phyloP scores from a whole-genome alignment of 225 moss, liverwort and hornwort genomes.

The Bryum argenteum region DNA sequence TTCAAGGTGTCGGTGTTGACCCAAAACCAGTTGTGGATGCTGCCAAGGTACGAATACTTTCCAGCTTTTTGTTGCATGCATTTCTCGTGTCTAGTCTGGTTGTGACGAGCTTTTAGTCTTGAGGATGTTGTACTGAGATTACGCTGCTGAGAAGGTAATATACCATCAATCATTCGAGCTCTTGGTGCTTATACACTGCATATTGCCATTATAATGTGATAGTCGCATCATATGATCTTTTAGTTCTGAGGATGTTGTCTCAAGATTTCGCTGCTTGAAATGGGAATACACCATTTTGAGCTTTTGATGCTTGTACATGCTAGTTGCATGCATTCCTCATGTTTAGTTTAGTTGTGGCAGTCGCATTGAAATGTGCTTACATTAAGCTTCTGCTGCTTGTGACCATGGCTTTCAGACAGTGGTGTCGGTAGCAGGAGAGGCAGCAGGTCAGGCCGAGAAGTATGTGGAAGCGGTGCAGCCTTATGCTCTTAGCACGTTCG shows the following conservation, averaged over 20 bases:
- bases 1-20: constrained; percentile 73
- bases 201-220: too few relatives aligned
- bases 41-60: constrained; percentile 46
- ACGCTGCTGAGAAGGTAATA: background rate
- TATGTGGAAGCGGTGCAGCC: constrained; percentile 72
- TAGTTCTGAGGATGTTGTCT: background rate
- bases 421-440: constrained; percentile 57
- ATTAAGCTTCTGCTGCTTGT: background rate
- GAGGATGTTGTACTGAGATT: background rate
- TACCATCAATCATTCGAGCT: too few relatives aligned
- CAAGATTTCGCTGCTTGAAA: background rate
- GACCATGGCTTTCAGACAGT: constrained; percentile 39
- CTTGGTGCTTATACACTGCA: too few relatives aligned
- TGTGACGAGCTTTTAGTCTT: background rate
- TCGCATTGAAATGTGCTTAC: too few relatives aligned
- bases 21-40: constrained; percentile 70
- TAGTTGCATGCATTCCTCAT: too few relatives aligned
- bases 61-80: background rate
- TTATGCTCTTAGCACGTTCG: constrained; percentile 62
- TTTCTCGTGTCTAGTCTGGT: background rate
- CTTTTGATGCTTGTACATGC: too few relatives aligned
- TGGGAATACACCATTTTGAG: too few relatives aligned
- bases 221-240: too few relatives aligned
- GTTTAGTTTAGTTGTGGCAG: too few relatives aligned
- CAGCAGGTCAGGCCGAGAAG: constrained; percentile 67